Evolutionary conservation across 169 alveolate species (phyloP).

Genomic region (Cryptosporidium canis): DNA sequence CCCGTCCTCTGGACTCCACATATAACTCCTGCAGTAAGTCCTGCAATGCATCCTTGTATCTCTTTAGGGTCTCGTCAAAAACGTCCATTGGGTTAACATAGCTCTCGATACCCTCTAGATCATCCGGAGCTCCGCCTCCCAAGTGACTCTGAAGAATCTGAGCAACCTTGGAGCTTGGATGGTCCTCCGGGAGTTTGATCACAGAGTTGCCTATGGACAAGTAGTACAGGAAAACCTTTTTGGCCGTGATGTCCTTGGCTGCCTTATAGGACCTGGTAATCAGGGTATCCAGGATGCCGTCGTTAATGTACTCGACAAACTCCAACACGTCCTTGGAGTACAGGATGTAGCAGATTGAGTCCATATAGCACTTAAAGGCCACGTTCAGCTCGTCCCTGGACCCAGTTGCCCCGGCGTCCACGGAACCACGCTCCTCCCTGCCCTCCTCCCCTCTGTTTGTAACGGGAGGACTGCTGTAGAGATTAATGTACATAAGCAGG

Average conservation of each 20-base stretch:
- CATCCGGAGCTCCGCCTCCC: background rate
- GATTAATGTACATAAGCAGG: conserved; percentile 16
- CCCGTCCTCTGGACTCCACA: background rate
- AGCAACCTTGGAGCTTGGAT: background rate
- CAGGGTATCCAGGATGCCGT: conserved; percentile 54
- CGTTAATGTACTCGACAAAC: conserved; percentile 57
- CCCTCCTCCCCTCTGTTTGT: too few species aligned
- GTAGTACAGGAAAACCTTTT: conserved; percentile 5
- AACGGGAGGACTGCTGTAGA: background rate
- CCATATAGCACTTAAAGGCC: conserved; percentile 57
- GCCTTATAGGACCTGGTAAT: conserved; percentile 60
- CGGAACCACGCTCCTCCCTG: too few species aligned
- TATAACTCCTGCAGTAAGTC: conserved; percentile 38
- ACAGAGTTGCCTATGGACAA: conserved; percentile 27
- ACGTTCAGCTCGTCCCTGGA: conserved; percentile 15
- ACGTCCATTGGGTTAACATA: conserved; percentile 43
- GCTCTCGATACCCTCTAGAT: background rate
- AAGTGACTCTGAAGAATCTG: background rate
- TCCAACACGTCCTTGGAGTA: conserved; percentile 50
- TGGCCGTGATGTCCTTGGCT: conserved; percentile 42
- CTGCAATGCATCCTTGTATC: conserved; percentile 47
- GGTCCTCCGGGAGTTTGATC: conserved; percentile 40
- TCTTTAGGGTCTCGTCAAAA: conserved; percentile 45
- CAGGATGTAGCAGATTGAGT: conserved; percentile 49
- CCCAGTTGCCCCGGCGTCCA: too few species aligned